Conservation (phyloP, 208 protist genomes). For the Crithidia brevicula region DNA sequence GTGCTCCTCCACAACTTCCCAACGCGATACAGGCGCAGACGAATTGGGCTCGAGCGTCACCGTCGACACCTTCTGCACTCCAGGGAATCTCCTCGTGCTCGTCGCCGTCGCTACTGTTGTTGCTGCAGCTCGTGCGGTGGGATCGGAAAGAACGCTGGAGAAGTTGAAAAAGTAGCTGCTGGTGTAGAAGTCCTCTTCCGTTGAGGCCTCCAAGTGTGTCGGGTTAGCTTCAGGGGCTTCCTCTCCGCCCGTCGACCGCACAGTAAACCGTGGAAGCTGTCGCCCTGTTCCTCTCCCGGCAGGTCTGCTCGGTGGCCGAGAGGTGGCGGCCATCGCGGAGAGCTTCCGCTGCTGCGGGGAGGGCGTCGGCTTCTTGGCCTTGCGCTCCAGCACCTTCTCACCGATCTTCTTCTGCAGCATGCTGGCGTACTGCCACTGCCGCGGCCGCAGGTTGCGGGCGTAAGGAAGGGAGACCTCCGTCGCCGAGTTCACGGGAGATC, state of each 20-base stretch:
- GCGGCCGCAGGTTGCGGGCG: constrained; percentile 3
- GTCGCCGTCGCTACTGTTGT: too few species aligned
- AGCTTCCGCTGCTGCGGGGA: neutral
- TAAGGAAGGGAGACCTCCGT: constrained; percentile 10
- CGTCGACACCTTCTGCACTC: too few species aligned
- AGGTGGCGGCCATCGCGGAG: neutral
- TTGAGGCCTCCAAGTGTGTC: too few species aligned
- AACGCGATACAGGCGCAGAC: too few species aligned
- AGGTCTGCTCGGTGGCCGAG: too few species aligned
- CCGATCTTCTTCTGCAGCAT: constrained; percentile 5
- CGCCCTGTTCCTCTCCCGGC: too few species aligned
- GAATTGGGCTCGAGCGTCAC: too few species aligned
- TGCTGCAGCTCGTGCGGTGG: neutral
- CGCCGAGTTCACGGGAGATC: constrained; percentile 1
- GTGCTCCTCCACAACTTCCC: too few species aligned
- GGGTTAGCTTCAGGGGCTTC: too few species aligned
- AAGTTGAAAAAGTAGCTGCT: constrained; percentile 7
- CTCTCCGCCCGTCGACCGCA: too few species aligned
- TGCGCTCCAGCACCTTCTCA: constrained; percentile 2
- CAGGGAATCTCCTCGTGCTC: too few species aligned
- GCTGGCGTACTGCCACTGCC: constrained; percentile 18
- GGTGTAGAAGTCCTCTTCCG: neutral
- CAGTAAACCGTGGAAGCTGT: too few species aligned
- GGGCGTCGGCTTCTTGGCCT: neutral
- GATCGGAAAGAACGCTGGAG: neutral